Conservation (phyloP, 495 filamentous ascomycete species). For the Penicillium tannophilum region DNA sequence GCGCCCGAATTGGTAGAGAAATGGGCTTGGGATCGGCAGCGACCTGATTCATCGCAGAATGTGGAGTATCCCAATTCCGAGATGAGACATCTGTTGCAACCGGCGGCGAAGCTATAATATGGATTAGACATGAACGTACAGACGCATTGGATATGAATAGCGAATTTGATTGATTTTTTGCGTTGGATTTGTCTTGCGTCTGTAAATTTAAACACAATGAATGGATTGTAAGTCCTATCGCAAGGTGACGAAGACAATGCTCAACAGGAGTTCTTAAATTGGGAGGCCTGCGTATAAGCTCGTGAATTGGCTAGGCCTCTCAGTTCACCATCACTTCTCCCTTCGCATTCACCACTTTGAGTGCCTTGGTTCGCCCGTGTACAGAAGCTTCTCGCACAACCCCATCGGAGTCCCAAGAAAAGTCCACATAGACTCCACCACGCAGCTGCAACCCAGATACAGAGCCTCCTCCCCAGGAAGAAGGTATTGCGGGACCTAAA, state of each 20-base stretch:
- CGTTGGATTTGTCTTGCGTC: too few relatives aligned
- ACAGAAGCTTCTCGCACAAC: slow-evolving; percentile 3
- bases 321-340: background rate
- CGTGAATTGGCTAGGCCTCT: background rate
- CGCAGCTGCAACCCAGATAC: slow-evolving; percentile 41
- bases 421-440: slow-evolving; percentile 41
- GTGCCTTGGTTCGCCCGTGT: background rate
- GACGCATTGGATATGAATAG: background rate
- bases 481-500: slow-evolving; percentile 47
- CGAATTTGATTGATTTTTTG: background rate
- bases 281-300: background rate
- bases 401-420: slow-evolving; percentile 42
- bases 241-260: too few relatives aligned
- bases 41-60: slow-evolving; percentile 36
- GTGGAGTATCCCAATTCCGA: slow-evolving; percentile 39
- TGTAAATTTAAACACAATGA: too few relatives aligned
- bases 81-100: slow-evolving; percentile 37
- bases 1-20: slow-evolving; percentile 40
- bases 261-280: too few relatives aligned
- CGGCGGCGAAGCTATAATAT: slow-evolving; percentile 42
- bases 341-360: slow-evolving; percentile 7
- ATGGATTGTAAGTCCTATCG: too few relatives aligned
- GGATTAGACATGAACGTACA: background rate
- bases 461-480: slow-evolving; percentile 37
- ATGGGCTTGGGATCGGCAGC: slow-evolving; percentile 62